Percentiles rank a stretch among this genome's conserved stretches.
Conservation (phyloP, 495 filamentous ascomycete species). For the Bathelium albidoporum region DNA sequence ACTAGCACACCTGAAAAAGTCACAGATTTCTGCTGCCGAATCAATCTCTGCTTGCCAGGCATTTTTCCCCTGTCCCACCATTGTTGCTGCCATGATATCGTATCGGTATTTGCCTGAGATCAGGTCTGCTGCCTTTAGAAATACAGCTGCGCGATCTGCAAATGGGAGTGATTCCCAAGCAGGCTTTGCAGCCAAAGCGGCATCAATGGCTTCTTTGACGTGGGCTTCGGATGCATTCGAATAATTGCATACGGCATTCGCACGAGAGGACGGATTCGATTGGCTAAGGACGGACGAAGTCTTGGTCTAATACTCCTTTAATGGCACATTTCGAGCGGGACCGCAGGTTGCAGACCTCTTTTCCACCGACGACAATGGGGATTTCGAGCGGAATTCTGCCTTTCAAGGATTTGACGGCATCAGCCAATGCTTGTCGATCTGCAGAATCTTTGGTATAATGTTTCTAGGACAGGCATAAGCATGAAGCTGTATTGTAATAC, state of each 20-base stretch:
- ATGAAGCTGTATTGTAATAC: background rate
- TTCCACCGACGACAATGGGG: slow-evolving; percentile 69
- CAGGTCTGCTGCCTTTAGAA: slow-evolving; percentile 86
- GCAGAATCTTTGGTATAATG: slow-evolving; percentile 73
- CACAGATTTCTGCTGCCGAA: slow-evolving; percentile 78
- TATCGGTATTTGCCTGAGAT: slow-evolving; percentile 85
- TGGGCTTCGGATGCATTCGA: slow-evolving; percentile 63
- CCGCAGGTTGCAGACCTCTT: slow-evolving; percentile 44
- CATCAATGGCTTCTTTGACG: slow-evolving; percentile 63
- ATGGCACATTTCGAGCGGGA: background rate
- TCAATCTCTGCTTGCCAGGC: slow-evolving; percentile 96
- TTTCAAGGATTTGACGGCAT: slow-evolving; percentile 54
- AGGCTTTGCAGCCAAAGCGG: slow-evolving; percentile 70
- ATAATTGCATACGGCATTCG: slow-evolving; percentile 62
- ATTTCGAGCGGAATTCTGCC: slow-evolving; percentile 54
- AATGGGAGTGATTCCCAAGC: slow-evolving; percentile 77
- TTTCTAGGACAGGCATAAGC: slow-evolving; percentile 44
- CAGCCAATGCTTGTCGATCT: slow-evolving; percentile 62
- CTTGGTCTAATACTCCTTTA: slow-evolving; percentile 34
- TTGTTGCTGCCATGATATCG: slow-evolving; percentile 84
- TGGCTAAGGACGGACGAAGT: slow-evolving; percentile 47
- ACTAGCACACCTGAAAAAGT: slow-evolving; percentile 55
- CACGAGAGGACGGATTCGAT: slow-evolving; percentile 65
- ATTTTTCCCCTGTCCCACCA: slow-evolving; percentile 92
- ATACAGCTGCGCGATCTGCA: slow-evolving; percentile 80